Conservation (phyloP, 768 basidiomycete species). For the Mycena epipterygia region DNA sequence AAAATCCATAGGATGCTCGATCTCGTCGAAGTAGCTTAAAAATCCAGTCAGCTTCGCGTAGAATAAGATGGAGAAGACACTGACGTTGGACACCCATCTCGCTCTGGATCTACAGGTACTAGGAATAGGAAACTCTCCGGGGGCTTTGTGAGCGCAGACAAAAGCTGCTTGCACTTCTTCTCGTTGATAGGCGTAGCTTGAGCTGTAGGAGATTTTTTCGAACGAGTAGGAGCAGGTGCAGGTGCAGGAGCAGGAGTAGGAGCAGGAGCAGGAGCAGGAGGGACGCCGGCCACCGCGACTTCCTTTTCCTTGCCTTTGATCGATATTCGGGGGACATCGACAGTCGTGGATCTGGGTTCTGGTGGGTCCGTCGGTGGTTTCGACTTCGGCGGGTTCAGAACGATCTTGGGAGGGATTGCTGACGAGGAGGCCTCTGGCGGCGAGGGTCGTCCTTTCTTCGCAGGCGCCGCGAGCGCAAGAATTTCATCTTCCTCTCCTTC, state of each 20-base stretch:
- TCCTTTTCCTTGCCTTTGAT: slow-evolving; percentile 86
- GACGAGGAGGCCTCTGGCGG: slow-evolving; percentile 56
- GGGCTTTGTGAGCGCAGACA: slow-evolving; percentile 70
- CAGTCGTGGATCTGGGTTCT: slow-evolving; percentile 37
- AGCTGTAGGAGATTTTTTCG: slow-evolving; percentile 52
- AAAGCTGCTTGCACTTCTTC: slow-evolving; percentile 84
- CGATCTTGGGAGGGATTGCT: slow-evolving; percentile 35
- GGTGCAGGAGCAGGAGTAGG: too few relatives aligned
- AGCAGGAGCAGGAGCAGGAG: too few relatives aligned
- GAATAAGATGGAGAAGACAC: slow-evolving; percentile 48
- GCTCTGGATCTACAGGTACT: slow-evolving; percentile 85
- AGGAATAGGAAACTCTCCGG: slow-evolving; percentile 82
- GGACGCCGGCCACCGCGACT: slow-evolving; percentile 44
- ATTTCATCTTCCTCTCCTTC: slow-evolving; percentile 68
- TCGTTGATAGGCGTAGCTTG: slow-evolving; percentile 74
- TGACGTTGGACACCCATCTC: slow-evolving; percentile 93
- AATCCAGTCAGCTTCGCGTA: slow-evolving; percentile 21
- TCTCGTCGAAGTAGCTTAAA: slow-evolving; percentile 90
- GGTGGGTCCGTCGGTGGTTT: slow-evolving; percentile 41
- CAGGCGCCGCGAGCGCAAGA: slow-evolving; percentile 70
- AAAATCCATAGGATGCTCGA: slow-evolving; percentile 94
- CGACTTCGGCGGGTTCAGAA: slow-evolving; percentile 41
- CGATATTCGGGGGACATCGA: slow-evolving; percentile 57
- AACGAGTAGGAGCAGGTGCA: slow-evolving; percentile 37
- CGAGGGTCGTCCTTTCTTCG: slow-evolving; percentile 67